Evolutionary conservation across 805 yeast genomes (phyloP).

Genomic region (Candida berthetii): DNA sequence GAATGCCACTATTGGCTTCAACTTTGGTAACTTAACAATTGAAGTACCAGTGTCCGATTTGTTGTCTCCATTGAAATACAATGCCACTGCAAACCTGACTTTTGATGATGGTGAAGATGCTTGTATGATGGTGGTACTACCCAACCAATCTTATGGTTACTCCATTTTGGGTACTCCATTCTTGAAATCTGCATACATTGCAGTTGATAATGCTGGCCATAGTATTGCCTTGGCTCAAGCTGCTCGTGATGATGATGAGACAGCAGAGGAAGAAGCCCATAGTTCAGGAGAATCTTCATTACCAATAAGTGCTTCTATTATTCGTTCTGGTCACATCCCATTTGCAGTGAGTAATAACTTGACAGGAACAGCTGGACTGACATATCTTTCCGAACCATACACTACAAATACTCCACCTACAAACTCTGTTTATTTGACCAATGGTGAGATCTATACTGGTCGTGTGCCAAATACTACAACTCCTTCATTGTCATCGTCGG

Average conservation of each 20-base stretch:
- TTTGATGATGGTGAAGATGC: conserved; percentile 52
- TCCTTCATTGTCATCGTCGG: neutral
- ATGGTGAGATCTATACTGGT: conserved; percentile 1
- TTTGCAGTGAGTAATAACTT: conserved; percentile 34
- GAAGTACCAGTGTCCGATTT: conserved; percentile 44
- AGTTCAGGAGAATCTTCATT: conserved; percentile 1
- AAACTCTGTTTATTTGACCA: neutral
- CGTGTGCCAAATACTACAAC: neutral
- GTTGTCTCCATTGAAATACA: conserved; percentile 28
- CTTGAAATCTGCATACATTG: conserved; percentile 46
- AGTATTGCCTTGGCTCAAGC: conserved; percentile 53
- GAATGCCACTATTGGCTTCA: conserved; percentile 45
- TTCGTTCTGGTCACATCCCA: conserved; percentile 41
- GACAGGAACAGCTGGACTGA: conserved; percentile 9
- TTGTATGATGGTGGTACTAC: conserved; percentile 47
- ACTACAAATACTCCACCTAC: neutral
- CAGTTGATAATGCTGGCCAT: conserved; percentile 54
- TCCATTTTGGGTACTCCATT: conserved; percentile 55
- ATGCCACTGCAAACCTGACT: conserved; percentile 28
- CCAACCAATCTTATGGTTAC: conserved; percentile 41
- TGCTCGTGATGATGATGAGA: conserved; percentile 13
- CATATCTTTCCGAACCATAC: neutral
- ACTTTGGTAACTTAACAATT: conserved; percentile 45
- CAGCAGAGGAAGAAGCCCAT: conserved; percentile 1
- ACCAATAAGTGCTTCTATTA: conserved; percentile 14